Evolutionary conservation across 805 yeast species (phyloP).

Genomic region (Barnettozyma sp.): DNA sequence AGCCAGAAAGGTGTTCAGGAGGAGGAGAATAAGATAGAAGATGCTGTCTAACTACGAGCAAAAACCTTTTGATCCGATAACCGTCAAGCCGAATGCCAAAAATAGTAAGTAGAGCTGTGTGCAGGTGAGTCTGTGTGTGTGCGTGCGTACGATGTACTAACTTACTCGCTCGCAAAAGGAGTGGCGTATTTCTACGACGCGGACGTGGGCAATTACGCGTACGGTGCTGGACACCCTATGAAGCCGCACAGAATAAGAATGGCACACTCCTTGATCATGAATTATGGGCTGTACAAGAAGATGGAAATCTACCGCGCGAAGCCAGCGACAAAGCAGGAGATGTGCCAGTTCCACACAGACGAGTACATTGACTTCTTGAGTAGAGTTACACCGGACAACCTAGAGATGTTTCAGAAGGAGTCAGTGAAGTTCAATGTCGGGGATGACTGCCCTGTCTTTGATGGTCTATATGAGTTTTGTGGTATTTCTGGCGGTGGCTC

Average conservation of each 20-base stretch:
- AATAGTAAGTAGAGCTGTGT: slow-evolving; percentile 31
- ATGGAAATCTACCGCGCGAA: slow-evolving; percentile 89
- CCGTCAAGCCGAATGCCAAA: slow-evolving; percentile 48
- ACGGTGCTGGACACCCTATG: slow-evolving; percentile 97
- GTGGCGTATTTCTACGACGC: slow-evolving; percentile 81
- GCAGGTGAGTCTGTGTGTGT: no score
- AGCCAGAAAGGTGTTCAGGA: no score
- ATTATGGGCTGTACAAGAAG: slow-evolving; percentile 76
- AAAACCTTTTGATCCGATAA: slow-evolving; percentile 58
- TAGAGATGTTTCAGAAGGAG: slow-evolving; percentile 53
- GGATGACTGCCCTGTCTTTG: slow-evolving; percentile 87
- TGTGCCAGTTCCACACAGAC: slow-evolving; percentile 75
- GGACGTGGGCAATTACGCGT: slow-evolving; percentile 96
- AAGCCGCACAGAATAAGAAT: slow-evolving; percentile 91
- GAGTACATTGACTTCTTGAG: slow-evolving; percentile 90
- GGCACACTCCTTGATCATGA: slow-evolving; percentile 84
- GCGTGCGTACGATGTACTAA: no score
- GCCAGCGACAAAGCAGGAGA: slow-evolving; percentile 73
- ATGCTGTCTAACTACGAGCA: slow-evolving; percentile 24
- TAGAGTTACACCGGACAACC: slow-evolving; percentile 85
- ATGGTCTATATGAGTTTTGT: slow-evolving; percentile 89
- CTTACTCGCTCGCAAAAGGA: slow-evolving; percentile 13
- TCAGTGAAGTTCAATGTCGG: slow-evolving; percentile 85
- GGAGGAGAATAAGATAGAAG: no score
- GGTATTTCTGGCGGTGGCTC: slow-evolving; percentile 90